Conservation (phyloP, 345 rosid genomes). For the Salix viminalis region DNA sequence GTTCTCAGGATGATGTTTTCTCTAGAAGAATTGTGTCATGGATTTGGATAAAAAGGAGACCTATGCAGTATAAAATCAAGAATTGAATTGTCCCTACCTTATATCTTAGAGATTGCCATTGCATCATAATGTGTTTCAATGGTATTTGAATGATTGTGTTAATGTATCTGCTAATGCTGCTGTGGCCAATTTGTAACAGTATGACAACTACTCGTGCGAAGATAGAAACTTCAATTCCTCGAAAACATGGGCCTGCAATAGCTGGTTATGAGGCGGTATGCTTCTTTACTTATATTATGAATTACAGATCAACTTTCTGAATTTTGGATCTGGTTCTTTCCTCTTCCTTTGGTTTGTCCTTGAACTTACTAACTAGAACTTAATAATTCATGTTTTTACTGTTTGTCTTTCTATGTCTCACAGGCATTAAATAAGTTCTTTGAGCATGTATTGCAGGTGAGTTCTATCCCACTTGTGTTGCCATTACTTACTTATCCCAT, state of each 20-base stretch:
- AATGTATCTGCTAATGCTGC: background rate
- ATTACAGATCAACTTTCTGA: background rate
- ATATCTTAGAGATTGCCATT: too few species aligned
- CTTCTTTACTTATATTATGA: background rate
- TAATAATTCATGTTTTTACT: constrained; percentile 13
- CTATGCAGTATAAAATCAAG: too few species aligned
- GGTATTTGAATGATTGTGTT: background rate
- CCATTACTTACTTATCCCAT: background rate
- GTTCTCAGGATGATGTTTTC: too few species aligned
- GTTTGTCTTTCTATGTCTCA: constrained; percentile 14
- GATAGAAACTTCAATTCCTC: constrained; percentile 90
- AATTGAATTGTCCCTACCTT: too few species aligned
- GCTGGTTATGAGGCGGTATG: constrained; percentile 84
- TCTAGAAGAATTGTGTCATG: too few species aligned
- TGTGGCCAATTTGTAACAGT: constrained; percentile 34
- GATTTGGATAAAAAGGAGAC: too few species aligned
- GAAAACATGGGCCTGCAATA: constrained; percentile 97
- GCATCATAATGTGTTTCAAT: too few species aligned
- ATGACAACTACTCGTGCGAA: constrained; percentile 76
- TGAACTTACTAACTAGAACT: background rate
- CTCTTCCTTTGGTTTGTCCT: background rate
- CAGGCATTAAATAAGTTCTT: constrained; percentile 91
- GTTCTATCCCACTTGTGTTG: constrained; percentile 4
- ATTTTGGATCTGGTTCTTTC: background rate
- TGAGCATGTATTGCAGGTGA: constrained; percentile 82